Conservation (phyloP, 176 grass and related monocot species). For the Carex myosuroides region DNA sequence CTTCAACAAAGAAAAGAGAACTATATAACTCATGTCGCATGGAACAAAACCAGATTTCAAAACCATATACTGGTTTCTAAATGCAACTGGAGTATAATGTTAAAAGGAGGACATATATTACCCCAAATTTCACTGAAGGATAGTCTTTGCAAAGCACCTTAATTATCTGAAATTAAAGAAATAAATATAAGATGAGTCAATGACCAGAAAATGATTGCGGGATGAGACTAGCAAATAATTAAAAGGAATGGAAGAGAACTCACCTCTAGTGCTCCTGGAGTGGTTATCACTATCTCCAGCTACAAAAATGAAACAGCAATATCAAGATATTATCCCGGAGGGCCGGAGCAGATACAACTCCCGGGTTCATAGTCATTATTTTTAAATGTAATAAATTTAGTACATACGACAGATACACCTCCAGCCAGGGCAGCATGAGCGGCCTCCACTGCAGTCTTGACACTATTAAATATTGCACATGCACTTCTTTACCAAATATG, state of each 20-base stretch:
- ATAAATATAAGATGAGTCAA: not conserved
- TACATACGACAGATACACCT: slow-evolving; percentile 72
- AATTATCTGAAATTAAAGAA: slow-evolving; percentile 37
- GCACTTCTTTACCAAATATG: not conserved
- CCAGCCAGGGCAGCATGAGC: slow-evolving; percentile 58
- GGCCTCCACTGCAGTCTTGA: slow-evolving; percentile 51
- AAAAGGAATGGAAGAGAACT: not conserved
- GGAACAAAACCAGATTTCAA: not conserved
- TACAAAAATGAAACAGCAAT: slow-evolving; percentile 20
- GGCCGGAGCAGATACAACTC: not conserved
- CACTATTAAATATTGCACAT: slow-evolving; percentile 26
- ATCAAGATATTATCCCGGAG: not conserved
- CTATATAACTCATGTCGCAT: not conserved
- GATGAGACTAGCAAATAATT: not conserved
- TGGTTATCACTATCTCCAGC: slow-evolving; percentile 80
- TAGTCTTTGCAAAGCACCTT: slow-evolving; percentile 45
- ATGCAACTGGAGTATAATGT: not conserved
- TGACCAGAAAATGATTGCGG: not conserved
- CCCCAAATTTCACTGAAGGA: slow-evolving; percentile 74
- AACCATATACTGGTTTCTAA: not conserved
- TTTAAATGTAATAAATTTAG: not conserved
- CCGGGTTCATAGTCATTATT: not conserved
- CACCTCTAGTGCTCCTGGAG: slow-evolving; percentile 74
- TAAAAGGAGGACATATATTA: slow-evolving; percentile 10
- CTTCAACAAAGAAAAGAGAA: not conserved